These are phyloP conservation scores for Tricholoma saponaceum DNA, from an alignment of 768 basidiomycete genomes.

Conservation along the genomic window DNA sequence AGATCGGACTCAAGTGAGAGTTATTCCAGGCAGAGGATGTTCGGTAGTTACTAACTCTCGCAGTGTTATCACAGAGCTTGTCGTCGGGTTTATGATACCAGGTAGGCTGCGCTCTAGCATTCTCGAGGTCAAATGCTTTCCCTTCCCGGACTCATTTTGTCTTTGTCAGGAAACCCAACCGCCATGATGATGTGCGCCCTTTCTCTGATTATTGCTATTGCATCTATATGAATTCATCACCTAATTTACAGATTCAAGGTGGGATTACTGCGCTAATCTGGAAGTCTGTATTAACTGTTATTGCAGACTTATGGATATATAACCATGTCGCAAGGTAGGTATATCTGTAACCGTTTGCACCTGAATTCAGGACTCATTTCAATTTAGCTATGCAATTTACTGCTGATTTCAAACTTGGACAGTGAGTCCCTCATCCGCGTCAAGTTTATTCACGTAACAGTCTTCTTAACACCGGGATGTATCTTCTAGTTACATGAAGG, in stretches of 20 bases:
- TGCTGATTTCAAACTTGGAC: conserved; percentile 73
- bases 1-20: conserved; percentile 50
- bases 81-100: conserved; percentile 56
- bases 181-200: conserved; percentile 66
- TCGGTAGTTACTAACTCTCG: not conserved
- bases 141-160: not conserved
- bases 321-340: conserved; percentile 49
- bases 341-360: not conserved
- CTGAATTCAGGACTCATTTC: conserved; percentile 11
- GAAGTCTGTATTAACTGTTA: conserved; percentile 14
- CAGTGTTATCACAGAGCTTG: conserved; percentile 70
- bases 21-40: not conserved
- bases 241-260: conserved; percentile 34
- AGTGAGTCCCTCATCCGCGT: conserved; percentile 49
- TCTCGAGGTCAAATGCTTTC: not conserved
- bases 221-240: not conserved
- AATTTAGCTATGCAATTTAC: conserved; percentile 61
- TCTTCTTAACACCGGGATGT: not conserved
- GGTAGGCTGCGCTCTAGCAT: conserved; percentile 20
- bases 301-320: conserved; percentile 61
- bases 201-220: not conserved
- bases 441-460: not conserved
- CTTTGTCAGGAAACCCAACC: conserved; percentile 57
- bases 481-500: conserved; percentile 42
- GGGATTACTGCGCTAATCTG: not conserved